Percentiles rank a stretch among this genome's conserved stretches.
These are phyloP conservation scores for Nemania sp. DNA, from an alignment of 2,329 filamentous ascomycete genomes.

Conservation along the genomic window DNA sequence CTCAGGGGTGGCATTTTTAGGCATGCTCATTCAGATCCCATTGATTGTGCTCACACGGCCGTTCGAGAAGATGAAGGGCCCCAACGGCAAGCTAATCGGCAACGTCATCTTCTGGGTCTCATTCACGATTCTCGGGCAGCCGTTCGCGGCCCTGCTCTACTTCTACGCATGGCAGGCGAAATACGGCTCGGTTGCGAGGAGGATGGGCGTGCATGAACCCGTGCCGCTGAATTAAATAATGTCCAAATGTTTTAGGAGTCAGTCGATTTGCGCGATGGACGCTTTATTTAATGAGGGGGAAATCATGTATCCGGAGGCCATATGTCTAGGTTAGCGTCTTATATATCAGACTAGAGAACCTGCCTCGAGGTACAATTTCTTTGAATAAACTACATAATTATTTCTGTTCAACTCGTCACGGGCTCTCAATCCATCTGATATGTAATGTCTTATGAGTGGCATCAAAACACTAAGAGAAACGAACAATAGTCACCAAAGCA, in stretches of 20 bases:
- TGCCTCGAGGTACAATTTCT: too few relatives aligned
- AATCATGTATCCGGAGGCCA: too few relatives aligned
- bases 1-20: constrained; percentile 83
- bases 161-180: constrained; percentile 99
- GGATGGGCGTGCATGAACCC: constrained; percentile 17
- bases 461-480: too few relatives aligned
- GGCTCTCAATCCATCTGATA: too few relatives aligned
- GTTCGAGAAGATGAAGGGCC: constrained; percentile 76
- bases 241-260: neutral
- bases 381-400: too few relatives aligned
- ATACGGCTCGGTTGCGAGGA: constrained; percentile 77
- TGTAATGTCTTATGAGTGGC: too few relatives aligned
- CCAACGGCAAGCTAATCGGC: constrained; percentile 76
- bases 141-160: constrained; percentile 87
- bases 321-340: too few relatives aligned
- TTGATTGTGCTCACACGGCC: constrained; percentile 80
- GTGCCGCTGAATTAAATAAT: constrained; percentile 10
- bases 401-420: too few relatives aligned
- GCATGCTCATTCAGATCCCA: constrained; percentile 92
- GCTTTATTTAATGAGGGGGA: too few relatives aligned
- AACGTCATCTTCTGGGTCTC: constrained; percentile 97
- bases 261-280: too few relatives aligned
- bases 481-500: too few relatives aligned
- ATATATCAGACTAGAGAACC: too few relatives aligned
- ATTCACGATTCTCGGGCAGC: constrained; percentile 94